phyloP scores from a whole-genome alignment of 495 filamentous ascomycete species.

The Xylaria grammica region DNA sequence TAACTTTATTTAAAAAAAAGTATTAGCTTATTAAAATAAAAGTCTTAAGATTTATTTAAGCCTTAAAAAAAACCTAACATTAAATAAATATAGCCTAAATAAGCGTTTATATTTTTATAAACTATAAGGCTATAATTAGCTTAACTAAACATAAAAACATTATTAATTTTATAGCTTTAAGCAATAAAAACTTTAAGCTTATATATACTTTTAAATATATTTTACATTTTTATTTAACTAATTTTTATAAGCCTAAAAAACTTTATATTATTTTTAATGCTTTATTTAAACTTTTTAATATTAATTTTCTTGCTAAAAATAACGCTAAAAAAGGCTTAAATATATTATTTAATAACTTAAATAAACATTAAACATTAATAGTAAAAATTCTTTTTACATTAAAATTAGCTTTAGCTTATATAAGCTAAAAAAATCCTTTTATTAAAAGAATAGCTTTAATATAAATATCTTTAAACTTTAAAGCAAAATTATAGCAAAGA shows the following conservation, averaged over 20 bases:
- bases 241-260: conserved; percentile 14
- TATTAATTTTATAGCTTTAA: background rate
- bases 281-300: conserved; percentile 2
- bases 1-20: background rate
- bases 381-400: background rate
- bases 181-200: background rate
- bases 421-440: background rate
- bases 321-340: background rate
- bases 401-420: background rate
- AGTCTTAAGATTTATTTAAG: background rate
- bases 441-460: conserved; percentile 1
- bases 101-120: conserved; percentile 2
- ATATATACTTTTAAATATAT: conserved; percentile 4
- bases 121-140: background rate
- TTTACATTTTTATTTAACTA: background rate
- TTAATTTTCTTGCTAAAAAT: background rate
- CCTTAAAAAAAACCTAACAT: background rate
- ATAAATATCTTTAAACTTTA: conserved; percentile 9
- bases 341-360: conserved; percentile 1
- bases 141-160: background rate
- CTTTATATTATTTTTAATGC: conserved; percentile 16
- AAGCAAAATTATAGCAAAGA: background rate
- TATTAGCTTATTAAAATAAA: conserved; percentile 9
- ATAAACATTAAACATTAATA: background rate
- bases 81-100: background rate